Percentiles rank a stretch among this genome's conserved stretches.
Conservation (phyloP, 2,329 filamentous ascomycete genomes). For the Zymoseptoria passerinii region DNA sequence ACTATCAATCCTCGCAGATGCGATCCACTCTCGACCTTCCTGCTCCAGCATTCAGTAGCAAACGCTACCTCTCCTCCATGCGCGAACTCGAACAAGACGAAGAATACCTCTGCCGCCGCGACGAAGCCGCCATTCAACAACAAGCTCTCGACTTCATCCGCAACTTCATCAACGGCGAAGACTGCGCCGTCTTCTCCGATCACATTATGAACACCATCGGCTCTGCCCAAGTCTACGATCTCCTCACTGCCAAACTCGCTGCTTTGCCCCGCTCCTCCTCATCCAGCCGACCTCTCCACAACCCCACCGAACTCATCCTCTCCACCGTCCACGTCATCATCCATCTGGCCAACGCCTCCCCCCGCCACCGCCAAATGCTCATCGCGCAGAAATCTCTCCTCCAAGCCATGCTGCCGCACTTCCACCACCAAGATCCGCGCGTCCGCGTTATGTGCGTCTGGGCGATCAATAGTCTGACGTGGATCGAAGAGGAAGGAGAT, state of each 20-base stretch:
- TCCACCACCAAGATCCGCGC: constrained; percentile 61
- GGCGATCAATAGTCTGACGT: constrained; percentile 78
- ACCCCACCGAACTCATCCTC: constrained; percentile 57
- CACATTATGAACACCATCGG: constrained; percentile 69
- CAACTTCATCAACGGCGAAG: constrained; percentile 69
- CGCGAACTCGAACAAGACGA: constrained; percentile 49
- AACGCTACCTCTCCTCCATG: constrained; percentile 23
- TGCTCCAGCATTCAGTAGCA: constrained; percentile 19
- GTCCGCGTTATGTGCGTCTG: constrained; percentile 75
- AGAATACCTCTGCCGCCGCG: constrained; percentile 60
- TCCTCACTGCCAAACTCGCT: constrained; percentile 69
- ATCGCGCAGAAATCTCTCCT: constrained; percentile 70
- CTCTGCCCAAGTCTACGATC: constrained; percentile 68
- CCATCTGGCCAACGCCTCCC: constrained; percentile 75
- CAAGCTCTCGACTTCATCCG: constrained; percentile 83
- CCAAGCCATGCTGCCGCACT: constrained; percentile 62
- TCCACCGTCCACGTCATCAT: constrained; percentile 75
- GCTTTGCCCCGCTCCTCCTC: constrained; percentile 23
- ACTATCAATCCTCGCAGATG: constrained; percentile 29
- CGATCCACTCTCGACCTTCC: constrained; percentile 27
- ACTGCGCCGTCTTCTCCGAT: constrained; percentile 66
- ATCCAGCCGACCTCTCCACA: constrained; percentile 33
- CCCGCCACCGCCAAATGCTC: constrained; percentile 68
- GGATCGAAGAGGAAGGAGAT: constrained; percentile 67
- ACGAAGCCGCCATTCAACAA: constrained; percentile 80